Base-by-base conservation (phyloP, 73 alveolate species). In the Paraurostyla sp. region DNA sequence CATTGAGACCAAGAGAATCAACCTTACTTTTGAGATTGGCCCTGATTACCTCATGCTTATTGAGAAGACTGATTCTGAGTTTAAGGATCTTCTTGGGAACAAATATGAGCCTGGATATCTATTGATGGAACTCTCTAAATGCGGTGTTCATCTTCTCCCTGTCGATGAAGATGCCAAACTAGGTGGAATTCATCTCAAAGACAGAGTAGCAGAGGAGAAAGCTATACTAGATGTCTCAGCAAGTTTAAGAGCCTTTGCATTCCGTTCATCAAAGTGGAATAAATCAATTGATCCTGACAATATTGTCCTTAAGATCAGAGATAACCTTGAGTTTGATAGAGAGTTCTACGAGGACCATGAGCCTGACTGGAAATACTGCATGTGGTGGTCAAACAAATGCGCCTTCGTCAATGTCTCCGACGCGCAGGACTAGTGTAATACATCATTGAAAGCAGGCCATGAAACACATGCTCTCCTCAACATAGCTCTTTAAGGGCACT, bases 311-410 rank as follows among this genome's bases (percentile, higher is more conserved):
- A 93, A 89, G 84, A 42, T 90, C 52, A 90, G 97, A 35, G 95
- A 93, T 75, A 93, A 93, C 56, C 78, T 85, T 11, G 97, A 93
- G 50, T 90, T 45, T 54, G 97, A 93, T 73, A 78, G 93, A 71
- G 92, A 88, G 63, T 93, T 93, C 94, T 93, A 88, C 43, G 97
- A 93, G 76, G 97, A 93, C 59, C 83, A 89, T 49, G 97, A 93
- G 51, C 92, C 89, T 16, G 97, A 93, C 88, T 93, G 97, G 95
- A 82, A 80, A 41, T 83, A 93, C 71, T 30, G 84, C 42, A 71
- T 62, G 87, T 93, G 95, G 95, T 68, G 83, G 76, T 75, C 92
- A 16, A 90, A 93, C 60, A 93, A 93, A 69, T 63, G 89, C 93
- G 56, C 76, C 85, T 78, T 73, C 46, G 85, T 86, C 40, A 49